phyloP scores from a whole-genome alignment of 208 protist genomes.

The Leishmania lainsoni region DNA sequence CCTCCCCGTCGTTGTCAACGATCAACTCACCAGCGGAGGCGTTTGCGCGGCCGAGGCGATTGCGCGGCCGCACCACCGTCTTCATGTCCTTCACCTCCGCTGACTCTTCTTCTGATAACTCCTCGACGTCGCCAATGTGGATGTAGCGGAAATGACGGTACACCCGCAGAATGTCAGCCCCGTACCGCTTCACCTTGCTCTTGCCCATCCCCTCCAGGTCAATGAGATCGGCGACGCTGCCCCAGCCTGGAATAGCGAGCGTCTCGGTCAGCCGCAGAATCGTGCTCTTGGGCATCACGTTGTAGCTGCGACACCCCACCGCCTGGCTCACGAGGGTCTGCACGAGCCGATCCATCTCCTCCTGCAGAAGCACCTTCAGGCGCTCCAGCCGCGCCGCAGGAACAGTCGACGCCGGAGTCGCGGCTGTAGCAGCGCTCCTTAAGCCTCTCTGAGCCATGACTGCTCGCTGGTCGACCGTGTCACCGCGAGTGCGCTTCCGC shows the following conservation, averaged over 20 bases:
- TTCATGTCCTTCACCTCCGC: slow-evolving; percentile 52
- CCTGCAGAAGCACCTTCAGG: slow-evolving; percentile 53
- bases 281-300: slow-evolving; percentile 85
- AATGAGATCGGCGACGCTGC: slow-evolving; percentile 64
- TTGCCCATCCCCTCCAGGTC: slow-evolving; percentile 88
- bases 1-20: slow-evolving; percentile 22
- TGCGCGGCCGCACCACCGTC: slow-evolving; percentile 43
- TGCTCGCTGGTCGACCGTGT: slow-evolving; percentile 1
- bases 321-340: slow-evolving; percentile 70
- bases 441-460: background rate
- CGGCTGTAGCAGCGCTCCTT: background rate
- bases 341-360: slow-evolving; percentile 72
- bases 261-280: slow-evolving; percentile 78
- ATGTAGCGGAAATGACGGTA: slow-evolving; percentile 81
- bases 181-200: slow-evolving; percentile 89
- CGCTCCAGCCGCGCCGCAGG: slow-evolving; percentile 52
- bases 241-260: slow-evolving; percentile 64
- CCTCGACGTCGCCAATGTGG: slow-evolving; percentile 81
- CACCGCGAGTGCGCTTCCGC: slow-evolving; percentile 28
- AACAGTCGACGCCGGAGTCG: slow-evolving; percentile 32
- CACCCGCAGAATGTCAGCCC: slow-evolving; percentile 68
- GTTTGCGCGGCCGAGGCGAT: slow-evolving; percentile 43
- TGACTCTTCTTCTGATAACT: slow-evolving; percentile 65
- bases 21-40: slow-evolving; percentile 14
- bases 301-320: slow-evolving; percentile 80